Evolutionary conservation across 148 eudicot genomes (phyloP).

Genomic region (Diospyros kaki): DNA sequence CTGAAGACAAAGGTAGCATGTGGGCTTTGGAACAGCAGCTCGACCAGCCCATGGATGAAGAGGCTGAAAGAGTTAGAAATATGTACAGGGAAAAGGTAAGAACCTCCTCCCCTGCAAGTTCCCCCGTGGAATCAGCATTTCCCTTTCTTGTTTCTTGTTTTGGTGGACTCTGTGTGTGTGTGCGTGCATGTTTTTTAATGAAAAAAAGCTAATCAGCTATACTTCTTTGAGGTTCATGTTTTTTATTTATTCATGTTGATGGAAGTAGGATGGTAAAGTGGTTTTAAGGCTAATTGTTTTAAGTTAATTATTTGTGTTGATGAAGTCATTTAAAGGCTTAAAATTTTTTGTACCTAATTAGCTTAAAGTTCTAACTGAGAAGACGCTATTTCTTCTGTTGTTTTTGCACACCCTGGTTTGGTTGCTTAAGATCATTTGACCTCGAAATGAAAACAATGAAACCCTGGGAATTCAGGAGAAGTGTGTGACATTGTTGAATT

Average conservation of each 20-base stretch:
- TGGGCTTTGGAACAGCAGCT: slow-evolving; percentile 64
- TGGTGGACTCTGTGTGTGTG: not conserved
- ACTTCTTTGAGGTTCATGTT: slow-evolving; percentile 3
- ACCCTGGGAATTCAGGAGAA: too few relatives aligned
- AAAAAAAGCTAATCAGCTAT: not conserved
- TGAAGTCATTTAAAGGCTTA: too few relatives aligned
- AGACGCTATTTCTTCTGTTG: not conserved
- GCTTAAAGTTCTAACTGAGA: not conserved
- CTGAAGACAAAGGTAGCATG: too few relatives aligned
- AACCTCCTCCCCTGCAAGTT: not conserved
- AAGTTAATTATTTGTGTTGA: too few relatives aligned
- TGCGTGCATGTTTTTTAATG: too few relatives aligned
- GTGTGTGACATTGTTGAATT: too few relatives aligned
- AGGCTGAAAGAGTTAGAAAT: slow-evolving; percentile 72
- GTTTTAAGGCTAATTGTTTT: not conserved
- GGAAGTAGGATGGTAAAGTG: slow-evolving; percentile 4
- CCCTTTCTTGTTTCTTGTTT: slow-evolving; percentile 5
- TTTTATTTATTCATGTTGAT: not conserved
- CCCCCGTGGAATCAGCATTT: not conserved
- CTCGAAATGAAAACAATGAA: too few relatives aligned
- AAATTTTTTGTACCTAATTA: not conserved
- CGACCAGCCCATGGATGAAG: slow-evolving; percentile 90
- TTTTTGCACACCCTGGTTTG: not conserved
- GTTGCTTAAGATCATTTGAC: not conserved
- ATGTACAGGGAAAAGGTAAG: slow-evolving; percentile 77